Base-by-base conservation (phyloP, 352 stramenopile genomes). In the Pythium sp. region DNA sequence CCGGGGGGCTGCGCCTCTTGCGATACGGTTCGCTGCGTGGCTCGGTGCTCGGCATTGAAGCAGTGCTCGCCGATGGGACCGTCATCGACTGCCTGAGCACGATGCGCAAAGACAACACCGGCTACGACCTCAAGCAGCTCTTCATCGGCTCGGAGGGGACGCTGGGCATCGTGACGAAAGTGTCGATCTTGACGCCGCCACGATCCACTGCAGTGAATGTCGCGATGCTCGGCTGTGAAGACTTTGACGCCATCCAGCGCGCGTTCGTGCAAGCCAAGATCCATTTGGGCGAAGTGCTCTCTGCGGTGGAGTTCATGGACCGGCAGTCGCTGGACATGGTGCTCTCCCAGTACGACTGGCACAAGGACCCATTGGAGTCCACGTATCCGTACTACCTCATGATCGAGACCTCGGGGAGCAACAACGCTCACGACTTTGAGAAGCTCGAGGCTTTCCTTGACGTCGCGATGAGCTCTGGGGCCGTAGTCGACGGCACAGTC, bases 91-190 rank as follows among this genome's bases (percentile, higher is more conserved):
- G 97, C 49, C 77, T 98, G 18, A 97, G 86, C 59, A 85, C 85
- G 15, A 92, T 97, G 80, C 86, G 96, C 57, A 99, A 99, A 84
- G 96, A 99, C 80, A 99, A 99, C 81, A 99, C 95, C 14, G 97
- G 97, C 5, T 99, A 99, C 72, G 90, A 98, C 69, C 71, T 99
- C 1, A 98, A 98, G 78, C 96, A 99, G 74, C 78, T 99, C 41
- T 98, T 99, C 67, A 97, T 99, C 58, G 97, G 96, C 5, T 91
- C 92, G 15, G 97, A 99, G 72, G 97, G 97, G 24, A 99, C 97
- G n/a, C 79, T 99, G 4, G 97, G 96, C n/a, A 78, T 99, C 18
- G 82, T 99, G 28, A 99, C 97, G 0, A 94, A 94, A 66, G 87
- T 98, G 9, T 84, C 92, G n/a, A 78, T 97, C 53, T 66, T 82